phyloP scores from a whole-genome alignment of 1,284 basidiomycete genomes.

The Rhodotorula sp. region DNA sequence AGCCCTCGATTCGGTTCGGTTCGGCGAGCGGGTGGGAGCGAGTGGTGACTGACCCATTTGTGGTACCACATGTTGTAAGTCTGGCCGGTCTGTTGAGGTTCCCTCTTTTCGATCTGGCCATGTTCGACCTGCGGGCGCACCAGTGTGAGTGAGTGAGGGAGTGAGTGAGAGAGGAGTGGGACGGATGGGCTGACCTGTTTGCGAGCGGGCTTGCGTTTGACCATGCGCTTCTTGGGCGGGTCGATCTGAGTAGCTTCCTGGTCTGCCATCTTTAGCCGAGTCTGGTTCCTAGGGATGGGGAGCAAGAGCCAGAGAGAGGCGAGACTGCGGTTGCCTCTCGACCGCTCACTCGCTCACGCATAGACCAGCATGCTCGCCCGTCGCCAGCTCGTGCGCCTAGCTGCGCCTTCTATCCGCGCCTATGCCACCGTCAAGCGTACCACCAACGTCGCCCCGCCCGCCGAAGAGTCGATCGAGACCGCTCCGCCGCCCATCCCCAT shows the following conservation, averaged over 20 bases:
- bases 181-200: conserved; percentile 38
- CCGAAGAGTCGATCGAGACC: conserved; percentile 10
- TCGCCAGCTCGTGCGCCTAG: neutral
- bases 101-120: conserved; percentile 82
- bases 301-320: neutral
- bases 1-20: neutral
- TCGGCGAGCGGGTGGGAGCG: neutral
- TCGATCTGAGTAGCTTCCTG: neutral
- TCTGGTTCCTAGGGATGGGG: neutral
- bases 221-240: conserved; percentile 38
- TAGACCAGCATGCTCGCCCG: neutral
- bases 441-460: neutral
- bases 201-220: conserved; percentile 46
- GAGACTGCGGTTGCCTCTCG: neutral
- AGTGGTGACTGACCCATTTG: conserved; percentile 73
- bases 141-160: neutral
- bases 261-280: conserved; percentile 1
- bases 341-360: neutral
- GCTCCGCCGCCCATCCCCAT: conserved; percentile 22
- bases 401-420: neutral
- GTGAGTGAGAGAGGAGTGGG: neutral
- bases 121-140: conserved; percentile 63
- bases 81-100: conserved; percentile 76
- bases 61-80: conserved; percentile 93
- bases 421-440: conserved; percentile 19